Percentiles rank a stretch among this genome's conserved stretches.
These are phyloP conservation scores for Ustilago nuda DNA, from an alignment of 1,284 basidiomycete genomes.

Conservation along the genomic window DNA sequence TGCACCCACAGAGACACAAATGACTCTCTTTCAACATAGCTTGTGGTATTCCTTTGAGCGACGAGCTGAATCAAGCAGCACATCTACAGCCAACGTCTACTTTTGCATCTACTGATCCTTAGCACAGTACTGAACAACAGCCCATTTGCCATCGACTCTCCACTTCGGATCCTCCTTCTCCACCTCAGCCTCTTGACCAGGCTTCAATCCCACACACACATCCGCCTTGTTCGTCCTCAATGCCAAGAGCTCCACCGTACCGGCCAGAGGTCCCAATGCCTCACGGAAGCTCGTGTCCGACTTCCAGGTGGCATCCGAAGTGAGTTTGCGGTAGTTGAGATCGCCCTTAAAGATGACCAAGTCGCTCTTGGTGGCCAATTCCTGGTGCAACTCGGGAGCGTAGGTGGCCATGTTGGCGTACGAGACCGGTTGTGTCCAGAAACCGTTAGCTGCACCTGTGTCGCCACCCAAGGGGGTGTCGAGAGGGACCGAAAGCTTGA, in stretches of 20 bases:
- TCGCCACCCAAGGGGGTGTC: constrained; percentile 76
- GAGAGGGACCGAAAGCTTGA: constrained; percentile 79
- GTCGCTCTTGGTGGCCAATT: constrained; percentile 74
- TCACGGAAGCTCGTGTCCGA: constrained; percentile 81
- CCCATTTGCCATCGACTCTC: constrained; percentile 64
- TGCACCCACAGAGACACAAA: neutral
- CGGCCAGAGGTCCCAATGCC: constrained; percentile 80
- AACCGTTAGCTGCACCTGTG: constrained; percentile 48
- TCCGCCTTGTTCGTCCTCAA: constrained; percentile 96
- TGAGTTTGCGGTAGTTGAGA: constrained; percentile 77
- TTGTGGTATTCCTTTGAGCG: neutral
- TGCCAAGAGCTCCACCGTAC: constrained; percentile 83
- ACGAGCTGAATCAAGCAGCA: neutral
- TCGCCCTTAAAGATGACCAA: constrained; percentile 97
- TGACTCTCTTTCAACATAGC: neutral
- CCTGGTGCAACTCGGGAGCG: constrained; percentile 75
- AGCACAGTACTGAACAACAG: constrained; percentile 55
- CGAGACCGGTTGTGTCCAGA: constrained; percentile 61
- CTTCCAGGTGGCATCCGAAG: constrained; percentile 90
- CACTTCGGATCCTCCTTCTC: constrained; percentile 56
- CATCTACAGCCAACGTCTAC: neutral
- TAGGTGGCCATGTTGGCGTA: constrained; percentile 58
- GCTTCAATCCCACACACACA: constrained; percentile 64
- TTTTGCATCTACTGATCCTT: constrained; percentile 27
- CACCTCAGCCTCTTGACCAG: constrained; percentile 52